Conservation (phyloP, 768 basidiomycete species). For the Mycena filopes region DNA sequence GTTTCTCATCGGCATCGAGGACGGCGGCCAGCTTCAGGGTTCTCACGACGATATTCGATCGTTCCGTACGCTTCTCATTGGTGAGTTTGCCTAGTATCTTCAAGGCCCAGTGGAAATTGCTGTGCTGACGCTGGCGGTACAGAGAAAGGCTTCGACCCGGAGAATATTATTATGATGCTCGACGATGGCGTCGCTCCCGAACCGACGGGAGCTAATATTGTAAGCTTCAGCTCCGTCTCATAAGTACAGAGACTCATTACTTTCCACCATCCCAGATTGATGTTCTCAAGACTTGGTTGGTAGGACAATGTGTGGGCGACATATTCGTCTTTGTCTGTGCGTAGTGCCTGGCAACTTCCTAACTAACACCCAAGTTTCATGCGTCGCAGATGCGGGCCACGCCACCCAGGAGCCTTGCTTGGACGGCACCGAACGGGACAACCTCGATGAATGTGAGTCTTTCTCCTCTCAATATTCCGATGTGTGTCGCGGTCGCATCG, state of each 20-base stretch:
- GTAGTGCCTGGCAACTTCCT: not conserved
- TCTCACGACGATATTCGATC: not conserved
- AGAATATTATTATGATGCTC: slow-evolving; percentile 5
- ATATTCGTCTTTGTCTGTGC: slow-evolving; percentile 17
- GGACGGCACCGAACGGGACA: slow-evolving; percentile 12
- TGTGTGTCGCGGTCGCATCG: too few relatives aligned
- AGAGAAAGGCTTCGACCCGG: not conserved
- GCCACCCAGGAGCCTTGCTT: not conserved
- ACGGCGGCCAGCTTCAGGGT: not conserved
- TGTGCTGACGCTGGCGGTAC: not conserved
- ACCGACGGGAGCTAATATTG: slow-evolving; percentile 7
- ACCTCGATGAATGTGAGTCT: slow-evolving; percentile 2
- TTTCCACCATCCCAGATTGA: too few relatives aligned
- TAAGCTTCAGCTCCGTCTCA: not conserved
- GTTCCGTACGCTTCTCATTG: not conserved
- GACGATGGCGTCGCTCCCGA: slow-evolving; percentile 1
- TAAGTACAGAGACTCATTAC: too few relatives aligned
- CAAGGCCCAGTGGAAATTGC: not conserved
- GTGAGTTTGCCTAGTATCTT: too few relatives aligned
- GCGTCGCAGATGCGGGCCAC: slow-evolving; percentile 13
- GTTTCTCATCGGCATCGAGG: not conserved
- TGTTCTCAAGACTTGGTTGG: not conserved
- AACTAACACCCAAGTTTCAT: not conserved
- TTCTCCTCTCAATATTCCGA: not conserved
- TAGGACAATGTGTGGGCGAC: not conserved